Percentiles rank a stretch among this genome's conserved stretches.
Conservation (phyloP, 352 stramenopile genomes). For the Phytophthora meadii region DNA sequence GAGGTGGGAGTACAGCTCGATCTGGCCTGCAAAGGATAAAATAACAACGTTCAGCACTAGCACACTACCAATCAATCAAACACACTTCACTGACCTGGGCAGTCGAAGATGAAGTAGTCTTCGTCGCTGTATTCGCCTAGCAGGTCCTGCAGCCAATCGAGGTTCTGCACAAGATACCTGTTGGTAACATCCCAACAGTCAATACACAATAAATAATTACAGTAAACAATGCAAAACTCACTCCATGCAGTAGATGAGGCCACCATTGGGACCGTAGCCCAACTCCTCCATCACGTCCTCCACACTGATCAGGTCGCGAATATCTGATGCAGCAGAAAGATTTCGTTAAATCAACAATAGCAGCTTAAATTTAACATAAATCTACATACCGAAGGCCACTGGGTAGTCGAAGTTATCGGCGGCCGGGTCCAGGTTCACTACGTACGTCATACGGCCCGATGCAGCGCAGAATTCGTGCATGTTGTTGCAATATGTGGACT, state of each 20-base stretch:
- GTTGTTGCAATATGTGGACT: conserved; percentile 94
- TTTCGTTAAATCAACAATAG: conserved; percentile 14
- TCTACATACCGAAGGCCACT: conserved; percentile 81
- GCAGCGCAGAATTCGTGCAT: conserved; percentile 93
- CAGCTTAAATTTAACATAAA: conserved; percentile 12
- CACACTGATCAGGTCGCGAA: conserved; percentile 95
- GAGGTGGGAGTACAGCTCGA: conserved; percentile 93
- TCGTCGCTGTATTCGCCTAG: conserved; percentile 91
- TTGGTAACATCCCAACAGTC: conserved; percentile 3
- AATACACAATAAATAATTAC: conserved; percentile 4
- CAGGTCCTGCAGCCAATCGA: conserved; percentile 96
- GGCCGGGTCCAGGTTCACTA: conserved; percentile 98
- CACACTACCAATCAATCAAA: not conserved
- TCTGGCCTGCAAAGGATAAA: conserved; percentile 68
- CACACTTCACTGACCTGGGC: conserved; percentile 85
- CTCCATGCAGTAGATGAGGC: conserved; percentile 99
- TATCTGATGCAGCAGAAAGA: conserved; percentile 62
- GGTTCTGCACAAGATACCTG: conserved; percentile 92
- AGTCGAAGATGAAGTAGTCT: conserved; percentile 99
- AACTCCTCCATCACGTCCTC: conserved; percentile 98
- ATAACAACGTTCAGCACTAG: conserved; percentile 6
- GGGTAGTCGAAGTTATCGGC: conserved; percentile 92
- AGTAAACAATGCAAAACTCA: conserved; percentile 60
- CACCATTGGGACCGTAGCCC: conserved; percentile 97
- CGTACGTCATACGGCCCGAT: conserved; percentile 88